These are phyloP conservation scores for Talaromyces sp. DNA, from an alignment of 2,329 filamentous ascomycete genomes.

Conservation along the genomic window DNA sequence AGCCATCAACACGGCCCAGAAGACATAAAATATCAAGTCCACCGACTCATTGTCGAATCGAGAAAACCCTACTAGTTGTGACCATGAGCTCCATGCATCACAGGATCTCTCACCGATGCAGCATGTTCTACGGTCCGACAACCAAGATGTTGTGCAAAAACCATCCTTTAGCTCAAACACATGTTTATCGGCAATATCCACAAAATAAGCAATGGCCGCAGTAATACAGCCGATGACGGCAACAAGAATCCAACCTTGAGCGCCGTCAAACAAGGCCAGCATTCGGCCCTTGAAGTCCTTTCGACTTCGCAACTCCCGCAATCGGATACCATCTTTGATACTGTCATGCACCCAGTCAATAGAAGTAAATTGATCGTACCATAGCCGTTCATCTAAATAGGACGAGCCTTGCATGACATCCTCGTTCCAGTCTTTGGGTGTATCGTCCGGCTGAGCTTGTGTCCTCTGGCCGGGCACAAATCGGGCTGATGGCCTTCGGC, in stretches of 20 bases:
- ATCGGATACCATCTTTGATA: slow-evolving; percentile 87
- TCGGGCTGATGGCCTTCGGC: slow-evolving; percentile 53
- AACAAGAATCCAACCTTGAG: slow-evolving; percentile 91
- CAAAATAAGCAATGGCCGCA: slow-evolving; percentile 79
- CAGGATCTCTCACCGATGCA: slow-evolving; percentile 57
- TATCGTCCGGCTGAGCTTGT: slow-evolving; percentile 30
- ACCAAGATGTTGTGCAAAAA: slow-evolving; percentile 72
- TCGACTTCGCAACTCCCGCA: slow-evolving; percentile 74
- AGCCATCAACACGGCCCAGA: slow-evolving; percentile 68
- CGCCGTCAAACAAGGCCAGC: slow-evolving; percentile 73
- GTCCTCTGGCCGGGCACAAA: slow-evolving; percentile 46
- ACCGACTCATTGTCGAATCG: slow-evolving; percentile 55
- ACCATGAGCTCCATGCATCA: slow-evolving; percentile 62
- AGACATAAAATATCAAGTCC: slow-evolving; percentile 74
- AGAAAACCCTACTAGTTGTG: slow-evolving; percentile 58
- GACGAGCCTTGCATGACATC: slow-evolving; percentile 55
- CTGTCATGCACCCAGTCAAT: slow-evolving; percentile 98
- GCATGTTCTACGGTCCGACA: slow-evolving; percentile 66
- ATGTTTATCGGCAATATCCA: slow-evolving; percentile 80
- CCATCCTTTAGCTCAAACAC: slow-evolving; percentile 91
- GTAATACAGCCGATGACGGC: slow-evolving; percentile 84
- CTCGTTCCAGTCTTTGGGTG: slow-evolving; percentile 46
- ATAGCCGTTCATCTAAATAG: slow-evolving; percentile 79
- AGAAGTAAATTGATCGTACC: slow-evolving; percentile 98
- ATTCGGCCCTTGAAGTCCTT: slow-evolving; percentile 83